phyloP scores from a whole-genome alignment of 179 eudicot species.

The Corrigiola litoralis region DNA sequence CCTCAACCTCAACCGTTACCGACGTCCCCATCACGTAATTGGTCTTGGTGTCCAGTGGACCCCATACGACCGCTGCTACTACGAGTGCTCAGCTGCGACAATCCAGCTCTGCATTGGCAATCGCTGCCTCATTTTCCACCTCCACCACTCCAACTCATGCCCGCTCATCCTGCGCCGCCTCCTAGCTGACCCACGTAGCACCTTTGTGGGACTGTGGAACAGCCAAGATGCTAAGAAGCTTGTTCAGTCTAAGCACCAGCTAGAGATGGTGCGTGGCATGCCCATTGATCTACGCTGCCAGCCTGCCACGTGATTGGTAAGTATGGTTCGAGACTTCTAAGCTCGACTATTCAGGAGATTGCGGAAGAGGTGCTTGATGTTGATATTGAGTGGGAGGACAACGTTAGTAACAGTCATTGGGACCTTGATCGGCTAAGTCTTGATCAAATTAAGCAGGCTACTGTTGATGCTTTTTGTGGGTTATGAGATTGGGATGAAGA shows the following conservation, averaged over 20 bases:
- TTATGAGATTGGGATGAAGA: constrained; percentile 6
- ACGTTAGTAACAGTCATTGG: constrained; percentile 7
- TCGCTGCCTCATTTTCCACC: constrained; percentile 22
- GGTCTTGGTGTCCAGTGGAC: constrained; percentile 18
- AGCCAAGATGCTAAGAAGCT: constrained; percentile 2
- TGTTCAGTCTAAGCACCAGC: neutral
- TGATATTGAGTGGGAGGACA: neutral
- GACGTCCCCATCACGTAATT: constrained; percentile 3
- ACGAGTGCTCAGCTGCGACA: constrained; percentile 6
- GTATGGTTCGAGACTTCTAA: neutral
- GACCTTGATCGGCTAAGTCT: constrained; percentile 3
- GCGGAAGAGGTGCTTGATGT: neutral
- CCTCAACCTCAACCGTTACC: neutral
- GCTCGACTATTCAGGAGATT: neutral
- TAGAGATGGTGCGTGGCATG: constrained; percentile 4
- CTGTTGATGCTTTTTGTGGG: constrained; percentile 15
- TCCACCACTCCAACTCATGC: neutral
- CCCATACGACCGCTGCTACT: neutral
- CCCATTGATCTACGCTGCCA: constrained; percentile 6
- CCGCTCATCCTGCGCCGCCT: constrained; percentile 15
- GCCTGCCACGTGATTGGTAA: neutral
- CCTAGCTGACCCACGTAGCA: neutral
- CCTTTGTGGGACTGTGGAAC: constrained; percentile 20
- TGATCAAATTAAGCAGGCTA: constrained; percentile 18
- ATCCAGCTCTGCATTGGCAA: constrained; percentile 14